phyloP scores from a whole-genome alignment of 1,284 basidiomycete genomes.

The Lignosus rhinocerotis region DNA sequence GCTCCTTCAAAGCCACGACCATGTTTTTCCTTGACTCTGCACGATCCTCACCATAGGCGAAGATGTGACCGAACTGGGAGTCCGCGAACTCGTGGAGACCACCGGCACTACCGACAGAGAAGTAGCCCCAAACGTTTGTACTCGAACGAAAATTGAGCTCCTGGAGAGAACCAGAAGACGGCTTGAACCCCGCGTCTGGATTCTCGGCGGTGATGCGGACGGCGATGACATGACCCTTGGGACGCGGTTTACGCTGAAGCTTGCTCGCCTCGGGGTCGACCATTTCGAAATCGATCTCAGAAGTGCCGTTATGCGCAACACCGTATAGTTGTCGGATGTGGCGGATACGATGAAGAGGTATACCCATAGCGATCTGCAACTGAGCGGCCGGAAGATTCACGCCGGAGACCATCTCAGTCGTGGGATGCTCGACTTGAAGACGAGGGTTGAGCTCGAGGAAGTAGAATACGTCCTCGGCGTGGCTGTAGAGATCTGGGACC shows the following conservation, averaged over 20 bases:
- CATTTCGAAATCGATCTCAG: slow-evolving; percentile 97
- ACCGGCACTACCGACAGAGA: slow-evolving; percentile 94
- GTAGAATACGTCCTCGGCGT: slow-evolving; percentile 90
- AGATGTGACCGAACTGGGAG: slow-evolving; percentile 99
- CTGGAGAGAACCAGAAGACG: slow-evolving; percentile 94
- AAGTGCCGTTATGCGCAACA: slow-evolving; percentile 82
- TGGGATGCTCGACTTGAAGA: slow-evolving; percentile 99
- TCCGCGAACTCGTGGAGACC: slow-evolving; percentile 99
- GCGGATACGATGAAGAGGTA: slow-evolving; percentile 93
- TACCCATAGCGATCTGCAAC: slow-evolving; percentile 97
- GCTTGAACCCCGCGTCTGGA: slow-evolving; percentile 99
- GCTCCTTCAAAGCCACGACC: slow-evolving; percentile 98
- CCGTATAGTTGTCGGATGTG: slow-evolving; percentile 98
- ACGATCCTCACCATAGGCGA: slow-evolving; percentile 97
- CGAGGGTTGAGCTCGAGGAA: slow-evolving; percentile 99
- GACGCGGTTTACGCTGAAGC: slow-evolving; percentile 92
- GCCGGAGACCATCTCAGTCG: slow-evolving; percentile 99
- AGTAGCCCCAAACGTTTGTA: slow-evolving; percentile 99
- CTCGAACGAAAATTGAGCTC: slow-evolving; percentile 99
- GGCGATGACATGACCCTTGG: slow-evolving; percentile 98
- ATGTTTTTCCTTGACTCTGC: slow-evolving; percentile 97
- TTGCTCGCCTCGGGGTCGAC: slow-evolving; percentile 83
- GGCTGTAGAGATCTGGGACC: slow-evolving; percentile 86
- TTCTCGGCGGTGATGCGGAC: slow-evolving; percentile 99
- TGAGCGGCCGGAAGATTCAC: slow-evolving; percentile 98